Evolutionary conservation across 1,139 yeast species (phyloP), one percentile per base, ranked within the genome.

Genomic region (Hyphopichia fennica): DNA sequence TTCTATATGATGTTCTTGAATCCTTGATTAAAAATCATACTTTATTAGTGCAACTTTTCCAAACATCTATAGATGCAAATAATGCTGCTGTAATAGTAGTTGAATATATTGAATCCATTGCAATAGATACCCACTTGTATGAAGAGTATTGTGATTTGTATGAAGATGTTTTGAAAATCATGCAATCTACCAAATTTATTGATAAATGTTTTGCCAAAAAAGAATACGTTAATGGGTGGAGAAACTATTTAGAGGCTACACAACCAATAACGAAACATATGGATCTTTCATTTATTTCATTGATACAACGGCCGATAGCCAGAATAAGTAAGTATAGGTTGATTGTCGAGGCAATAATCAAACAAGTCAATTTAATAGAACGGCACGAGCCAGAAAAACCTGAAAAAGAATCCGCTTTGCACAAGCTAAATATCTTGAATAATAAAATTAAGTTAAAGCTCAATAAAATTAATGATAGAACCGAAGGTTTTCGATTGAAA

Each of bases 271-370:
- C 55, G 0, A 60, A 53, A 19, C 58, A 57, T 3, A 55, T 65
- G 56, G 83, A 78, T 51, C 57, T 77, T 18, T 73, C 81, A 0
- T 72, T 77, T 36, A 49, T 62, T 13, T 79, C 86, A 0, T 63
- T 81, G 38, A 58, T 79, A 30, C 81, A 79, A 47, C 71, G 72
- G 54, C 87, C 87, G 2, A 65, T 79, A 3, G 63, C 75, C 18
- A 60, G 87, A 45, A 65, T 79, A 14, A 62, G 74, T 4, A 77
- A 79, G 49, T 81, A 81, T 51, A 67, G 70, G 38, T 58, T 82
- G 34, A 65, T 81, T 20, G 48, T 79, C 18, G 77, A 76, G 36
- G 63, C 75, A 1, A 50, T 79, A 4, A 27, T 46, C 8, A 67
- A 67, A 34, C 42, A 17, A 46, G 39, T 4, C 23, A 20, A 20